Percentiles rank a stretch among this genome's conserved stretches.
Evolutionary conservation across 2,329 filamentous ascomycete genomes (phyloP).

Genomic region (Xylaria sp.): DNA sequence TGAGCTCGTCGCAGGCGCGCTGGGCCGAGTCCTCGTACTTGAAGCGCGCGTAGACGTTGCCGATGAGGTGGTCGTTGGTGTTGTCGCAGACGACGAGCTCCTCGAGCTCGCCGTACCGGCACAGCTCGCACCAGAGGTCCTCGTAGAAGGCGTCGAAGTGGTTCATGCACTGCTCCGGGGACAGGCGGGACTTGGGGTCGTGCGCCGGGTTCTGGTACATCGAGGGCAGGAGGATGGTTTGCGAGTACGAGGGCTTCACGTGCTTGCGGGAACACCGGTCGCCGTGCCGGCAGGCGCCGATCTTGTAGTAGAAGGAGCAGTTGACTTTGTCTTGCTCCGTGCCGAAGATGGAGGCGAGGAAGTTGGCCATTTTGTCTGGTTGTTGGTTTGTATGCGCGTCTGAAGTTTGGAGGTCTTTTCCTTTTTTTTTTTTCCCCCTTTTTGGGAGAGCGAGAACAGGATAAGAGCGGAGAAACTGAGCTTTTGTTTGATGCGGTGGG

Average conservation of each 20-base stretch:
- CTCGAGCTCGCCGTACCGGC: slow-evolving; percentile 97
- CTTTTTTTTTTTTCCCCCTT: too few species aligned
- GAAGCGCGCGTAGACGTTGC: slow-evolving; percentile 99
- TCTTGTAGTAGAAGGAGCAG: slow-evolving; percentile 99
- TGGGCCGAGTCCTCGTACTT: slow-evolving; percentile 99
- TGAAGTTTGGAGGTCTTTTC: background rate
- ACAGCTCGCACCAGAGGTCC: slow-evolving; percentile 99
- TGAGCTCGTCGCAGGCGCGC: slow-evolving; percentile 91
- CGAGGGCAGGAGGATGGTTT: slow-evolving; percentile 97
- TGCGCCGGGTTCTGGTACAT: slow-evolving; percentile 99
- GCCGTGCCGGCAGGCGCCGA: slow-evolving; percentile 97
- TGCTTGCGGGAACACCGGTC: slow-evolving; percentile 98
- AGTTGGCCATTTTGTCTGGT: slow-evolving; percentile 80
- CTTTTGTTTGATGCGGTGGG: background rate
- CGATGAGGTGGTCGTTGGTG: slow-evolving; percentile 98
- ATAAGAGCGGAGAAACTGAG: too few species aligned
- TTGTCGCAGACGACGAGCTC: slow-evolving; percentile 99
- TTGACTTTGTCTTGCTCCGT: slow-evolving; percentile 99
- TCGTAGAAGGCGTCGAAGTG: slow-evolving; percentile 99
- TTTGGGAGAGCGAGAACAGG: too few species aligned
- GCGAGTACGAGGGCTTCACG: slow-evolving; percentile 97
- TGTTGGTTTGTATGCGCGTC: background rate
- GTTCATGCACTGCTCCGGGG: slow-evolving; percentile 93
- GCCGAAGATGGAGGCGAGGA: slow-evolving; percentile 98
- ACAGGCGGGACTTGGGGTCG: slow-evolving; percentile 97